Conservation (phyloP, 140 eudicot genomes). For the Flaveria floridana region DNA sequence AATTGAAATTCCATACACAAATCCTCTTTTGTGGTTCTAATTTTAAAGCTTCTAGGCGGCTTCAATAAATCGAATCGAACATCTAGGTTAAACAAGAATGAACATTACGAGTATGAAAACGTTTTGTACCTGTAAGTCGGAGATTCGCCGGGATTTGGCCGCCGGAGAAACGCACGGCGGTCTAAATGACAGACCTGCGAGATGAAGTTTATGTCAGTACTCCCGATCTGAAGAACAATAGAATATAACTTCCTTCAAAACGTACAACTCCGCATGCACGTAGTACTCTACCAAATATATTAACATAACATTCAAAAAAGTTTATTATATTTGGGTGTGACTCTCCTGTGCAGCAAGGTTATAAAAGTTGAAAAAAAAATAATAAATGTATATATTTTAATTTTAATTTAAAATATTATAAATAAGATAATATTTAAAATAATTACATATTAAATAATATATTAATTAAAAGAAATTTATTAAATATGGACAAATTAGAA, state of each 20-base stretch:
- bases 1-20: background rate
- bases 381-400: no score
- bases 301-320: background rate
- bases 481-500: no score
- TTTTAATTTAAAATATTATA: no score
- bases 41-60: constrained; percentile 7
- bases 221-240: constrained; percentile 16
- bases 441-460: no score
- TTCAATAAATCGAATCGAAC: background rate
- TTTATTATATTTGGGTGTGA: no score
- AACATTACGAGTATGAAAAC: background rate
- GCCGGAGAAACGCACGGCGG: constrained; percentile 33
- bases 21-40: background rate
- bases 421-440: no score
- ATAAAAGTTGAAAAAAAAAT: no score
- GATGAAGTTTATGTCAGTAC: constrained; percentile 6
- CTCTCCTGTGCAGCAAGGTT: no score
- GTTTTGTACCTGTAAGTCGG: constrained; percentile 21
- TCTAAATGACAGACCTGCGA: constrained; percentile 29
- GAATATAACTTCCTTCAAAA: constrained; percentile 22
- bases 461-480: no score
- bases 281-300: background rate
- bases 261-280: constrained; percentile 19
- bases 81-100: constrained; percentile 13
- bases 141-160: constrained; percentile 31